Conservation (phyloP, 2,329 filamentous ascomycete species). For the Zasmidium cellare region DNA sequence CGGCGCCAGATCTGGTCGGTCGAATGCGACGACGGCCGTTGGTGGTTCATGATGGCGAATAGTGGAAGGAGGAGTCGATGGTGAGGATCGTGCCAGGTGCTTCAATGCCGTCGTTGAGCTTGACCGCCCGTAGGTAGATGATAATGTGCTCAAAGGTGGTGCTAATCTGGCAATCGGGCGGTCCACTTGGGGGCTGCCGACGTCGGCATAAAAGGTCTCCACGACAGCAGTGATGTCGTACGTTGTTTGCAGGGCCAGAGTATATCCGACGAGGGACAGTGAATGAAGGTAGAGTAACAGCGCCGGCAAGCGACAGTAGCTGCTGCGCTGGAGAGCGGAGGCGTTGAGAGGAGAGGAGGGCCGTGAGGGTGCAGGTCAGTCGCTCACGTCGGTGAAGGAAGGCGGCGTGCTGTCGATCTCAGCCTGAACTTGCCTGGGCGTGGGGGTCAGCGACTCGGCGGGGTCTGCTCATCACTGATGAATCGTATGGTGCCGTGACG, state of each 20-base stretch:
- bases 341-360: background rate
- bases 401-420: background rate
- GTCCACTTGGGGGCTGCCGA: constrained; percentile 1
- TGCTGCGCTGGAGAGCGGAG: background rate
- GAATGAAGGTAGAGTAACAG: background rate
- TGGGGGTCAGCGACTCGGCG: background rate
- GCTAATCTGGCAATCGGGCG: background rate
- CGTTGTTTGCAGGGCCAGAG: background rate
- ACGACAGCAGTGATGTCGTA: background rate
- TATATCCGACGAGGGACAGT: background rate
- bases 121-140: constrained; percentile 8
- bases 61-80: no score
- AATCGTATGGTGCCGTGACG: background rate
- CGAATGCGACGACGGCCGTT: constrained; percentile 14
- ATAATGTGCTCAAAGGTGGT: constrained; percentile 11
- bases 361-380: background rate
- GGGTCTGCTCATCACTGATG: background rate
- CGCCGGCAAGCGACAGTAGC: background rate
- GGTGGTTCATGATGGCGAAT: background rate
- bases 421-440: background rate
- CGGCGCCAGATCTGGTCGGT: constrained; percentile 22
- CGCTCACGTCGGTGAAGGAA: background rate
- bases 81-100: background rate
- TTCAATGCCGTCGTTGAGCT: background rate
- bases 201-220: background rate